These are phyloP conservation scores for Mitragyna speciosa DNA, from an alignment of 257 asterid species.

Conservation along the genomic window DNA sequence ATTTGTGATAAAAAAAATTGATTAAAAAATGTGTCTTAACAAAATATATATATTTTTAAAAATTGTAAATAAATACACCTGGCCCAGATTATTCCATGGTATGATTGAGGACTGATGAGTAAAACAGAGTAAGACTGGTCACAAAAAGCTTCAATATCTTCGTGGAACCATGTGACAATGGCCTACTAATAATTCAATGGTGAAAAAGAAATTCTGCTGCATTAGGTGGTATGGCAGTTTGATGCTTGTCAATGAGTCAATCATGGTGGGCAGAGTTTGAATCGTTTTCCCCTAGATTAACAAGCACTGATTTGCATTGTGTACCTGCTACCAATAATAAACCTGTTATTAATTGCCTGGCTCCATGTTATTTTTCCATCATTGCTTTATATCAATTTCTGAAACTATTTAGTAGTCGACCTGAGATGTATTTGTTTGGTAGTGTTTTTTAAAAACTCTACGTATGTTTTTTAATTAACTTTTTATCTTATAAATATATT, in stretches of 20 bases:
- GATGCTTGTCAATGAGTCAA: not conserved
- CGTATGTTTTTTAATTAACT: too few relatives aligned
- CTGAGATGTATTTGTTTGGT: too few relatives aligned
- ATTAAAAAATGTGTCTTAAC: too few relatives aligned
- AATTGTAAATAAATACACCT: too few relatives aligned
- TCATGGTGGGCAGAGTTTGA: not conserved
- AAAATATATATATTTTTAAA: too few relatives aligned
- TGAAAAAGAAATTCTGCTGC: not conserved
- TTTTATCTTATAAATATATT: too few relatives aligned
- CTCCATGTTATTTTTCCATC: not conserved
- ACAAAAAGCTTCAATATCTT: not conserved
- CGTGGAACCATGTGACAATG: not conserved
- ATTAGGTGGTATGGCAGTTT: not conserved
- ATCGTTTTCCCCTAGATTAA: not conserved
- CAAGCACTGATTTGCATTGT: not conserved
- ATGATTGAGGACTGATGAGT: not conserved
- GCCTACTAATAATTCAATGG: constrained; percentile 9
- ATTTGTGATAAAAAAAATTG: too few relatives aligned
- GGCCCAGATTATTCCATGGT: too few relatives aligned
- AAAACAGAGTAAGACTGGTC: not conserved
- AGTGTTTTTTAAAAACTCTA: too few relatives aligned
- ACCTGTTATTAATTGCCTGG: not conserved
- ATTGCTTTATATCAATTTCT: too few relatives aligned
- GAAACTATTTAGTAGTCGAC: too few relatives aligned
- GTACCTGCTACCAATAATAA: not conserved